phyloP scores from a whole-genome alignment of 108 stramenopile species.

The Nitzschia sp. region DNA sequence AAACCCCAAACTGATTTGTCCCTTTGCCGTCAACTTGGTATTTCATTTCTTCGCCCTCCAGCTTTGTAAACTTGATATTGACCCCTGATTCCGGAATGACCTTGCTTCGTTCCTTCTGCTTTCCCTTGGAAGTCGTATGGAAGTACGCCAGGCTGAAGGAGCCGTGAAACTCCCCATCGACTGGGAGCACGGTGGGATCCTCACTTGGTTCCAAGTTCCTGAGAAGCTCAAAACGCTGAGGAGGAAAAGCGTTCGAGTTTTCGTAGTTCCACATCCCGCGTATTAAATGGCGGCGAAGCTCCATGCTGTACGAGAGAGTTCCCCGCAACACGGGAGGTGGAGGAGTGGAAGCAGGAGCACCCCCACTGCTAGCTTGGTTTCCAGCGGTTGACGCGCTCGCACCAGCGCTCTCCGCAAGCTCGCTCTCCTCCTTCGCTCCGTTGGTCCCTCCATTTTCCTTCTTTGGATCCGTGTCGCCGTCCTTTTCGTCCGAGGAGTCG shows the following conservation, averaged over 20 bases:
- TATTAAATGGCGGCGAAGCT: constrained; percentile 73
- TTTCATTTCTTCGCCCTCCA: constrained; percentile 29
- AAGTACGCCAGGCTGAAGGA: constrained; percentile 73
- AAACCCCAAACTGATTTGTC: constrained; percentile 77
- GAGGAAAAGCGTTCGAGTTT: constrained; percentile 54
- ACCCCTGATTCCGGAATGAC: constrained; percentile 77
- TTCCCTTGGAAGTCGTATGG: constrained; percentile 70
- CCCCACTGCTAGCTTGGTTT: neutral
- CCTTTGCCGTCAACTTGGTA: constrained; percentile 72
- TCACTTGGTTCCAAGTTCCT: constrained; percentile 65
- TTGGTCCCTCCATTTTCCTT: constrained; percentile 22
- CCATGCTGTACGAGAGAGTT: constrained; percentile 74
- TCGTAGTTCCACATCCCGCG: constrained; percentile 90
- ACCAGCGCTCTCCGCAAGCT: neutral
- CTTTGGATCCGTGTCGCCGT: neutral
- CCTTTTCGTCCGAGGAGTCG: neutral
- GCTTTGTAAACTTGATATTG: constrained; percentile 63
- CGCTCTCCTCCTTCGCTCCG: neutral
- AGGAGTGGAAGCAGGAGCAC: constrained; percentile 28
- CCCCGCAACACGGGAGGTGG: constrained; percentile 68
- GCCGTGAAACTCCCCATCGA: constrained; percentile 82
- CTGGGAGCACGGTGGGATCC: constrained; percentile 60
- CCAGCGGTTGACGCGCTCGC: neutral
- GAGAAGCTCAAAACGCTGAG: constrained; percentile 81
- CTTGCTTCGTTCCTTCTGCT: constrained; percentile 67